These are phyloP conservation scores for Cyberlindnera japonica DNA, from an alignment of 805 yeast genomes.

Conservation along the genomic window DNA sequence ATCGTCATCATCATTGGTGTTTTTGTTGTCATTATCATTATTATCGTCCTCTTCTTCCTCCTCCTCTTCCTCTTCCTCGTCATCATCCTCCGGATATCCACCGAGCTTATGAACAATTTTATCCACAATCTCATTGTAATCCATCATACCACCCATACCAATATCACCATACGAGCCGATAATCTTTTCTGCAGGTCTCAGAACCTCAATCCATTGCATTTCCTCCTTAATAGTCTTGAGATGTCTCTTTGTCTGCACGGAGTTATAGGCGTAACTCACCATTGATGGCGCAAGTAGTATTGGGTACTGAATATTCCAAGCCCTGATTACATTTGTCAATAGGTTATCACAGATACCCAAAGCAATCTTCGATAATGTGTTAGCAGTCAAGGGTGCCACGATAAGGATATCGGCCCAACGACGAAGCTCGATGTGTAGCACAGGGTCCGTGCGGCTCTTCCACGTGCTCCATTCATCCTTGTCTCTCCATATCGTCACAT, in stretches of 20 bases:
- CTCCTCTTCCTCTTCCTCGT: constrained; percentile 44
- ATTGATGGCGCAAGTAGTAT: constrained; percentile 91
- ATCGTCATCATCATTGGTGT: constrained; percentile 17
- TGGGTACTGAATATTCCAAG: constrained; percentile 93
- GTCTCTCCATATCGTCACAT: constrained; percentile 88
- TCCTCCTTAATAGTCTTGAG: constrained; percentile 73
- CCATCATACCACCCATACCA: constrained; percentile 99
- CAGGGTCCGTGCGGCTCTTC: constrained; percentile 81
- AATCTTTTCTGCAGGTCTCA: constrained; percentile 92
- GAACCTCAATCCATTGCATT: constrained; percentile 93
- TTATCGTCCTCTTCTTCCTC: constrained; percentile 44
- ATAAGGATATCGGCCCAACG: constrained; percentile 95
- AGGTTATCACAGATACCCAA: constrained; percentile 91
- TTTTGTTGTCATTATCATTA: constrained; percentile 12
- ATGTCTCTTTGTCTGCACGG: constrained; percentile 84
- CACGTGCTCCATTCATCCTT: constrained; percentile 94
- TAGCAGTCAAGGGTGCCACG: constrained; percentile 93
- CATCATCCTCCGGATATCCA: constrained; percentile 54
- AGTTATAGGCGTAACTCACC: constrained; percentile 89
- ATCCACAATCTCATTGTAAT: constrained; percentile 91
- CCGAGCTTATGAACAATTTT: constrained; percentile 70
- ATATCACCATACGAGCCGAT: constrained; percentile 92
- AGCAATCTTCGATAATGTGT: constrained; percentile 84
- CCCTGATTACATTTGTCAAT: constrained; percentile 84
- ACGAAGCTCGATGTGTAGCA: constrained; percentile 88